Percentiles rank a stretch among this genome's conserved stretches.
These are phyloP conservation scores for Alternaria solani DNA, from an alignment of 2,329 filamentous ascomycete genomes.

Conservation along the genomic window DNA sequence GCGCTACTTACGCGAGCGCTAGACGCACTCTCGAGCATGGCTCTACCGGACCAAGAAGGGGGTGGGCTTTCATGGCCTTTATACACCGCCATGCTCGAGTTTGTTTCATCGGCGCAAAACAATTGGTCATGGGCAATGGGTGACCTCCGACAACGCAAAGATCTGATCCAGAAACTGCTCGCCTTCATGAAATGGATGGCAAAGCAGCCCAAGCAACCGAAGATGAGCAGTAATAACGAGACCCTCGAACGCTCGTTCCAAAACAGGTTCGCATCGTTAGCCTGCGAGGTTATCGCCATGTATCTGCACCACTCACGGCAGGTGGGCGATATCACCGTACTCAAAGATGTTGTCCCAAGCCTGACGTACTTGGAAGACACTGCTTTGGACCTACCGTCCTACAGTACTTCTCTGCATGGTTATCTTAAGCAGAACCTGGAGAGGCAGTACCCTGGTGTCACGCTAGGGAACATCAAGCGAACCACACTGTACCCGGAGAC, in stretches of 20 bases:
- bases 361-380: conserved; percentile 82
- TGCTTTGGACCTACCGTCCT: conserved; percentile 79
- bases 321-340: conserved; percentile 71
- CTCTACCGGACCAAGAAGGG: conserved; percentile 64
- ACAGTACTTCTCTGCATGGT: conserved; percentile 85
- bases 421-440: conserved; percentile 88
- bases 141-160: conserved; percentile 74
- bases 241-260: conserved; percentile 48
- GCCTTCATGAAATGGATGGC: conserved; percentile 67
- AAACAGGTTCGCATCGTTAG: conserved; percentile 73
- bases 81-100: conserved; percentile 80
- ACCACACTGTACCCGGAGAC: conserved; percentile 70
- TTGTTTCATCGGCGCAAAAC: conserved; percentile 87
- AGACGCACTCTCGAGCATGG: conserved; percentile 71
- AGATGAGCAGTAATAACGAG: conserved; percentile 32
- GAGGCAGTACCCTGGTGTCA: conserved; percentile 75
- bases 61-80: conserved; percentile 53
- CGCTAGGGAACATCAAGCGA: conserved; percentile 80
- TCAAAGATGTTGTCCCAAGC: conserved; percentile 75
- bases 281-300: conserved; percentile 89
- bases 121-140: conserved; percentile 96
- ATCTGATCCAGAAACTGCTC: conserved; percentile 76
- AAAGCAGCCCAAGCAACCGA: conserved; percentile 35
- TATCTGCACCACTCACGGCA: conserved; percentile 88
- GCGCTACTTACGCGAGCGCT: conserved; percentile 80